Percentiles rank a stretch among this genome's conserved stretches.
Conservation (phyloP, 371 early-diverging fungal genomes). For the Circinella umbellata region DNA sequence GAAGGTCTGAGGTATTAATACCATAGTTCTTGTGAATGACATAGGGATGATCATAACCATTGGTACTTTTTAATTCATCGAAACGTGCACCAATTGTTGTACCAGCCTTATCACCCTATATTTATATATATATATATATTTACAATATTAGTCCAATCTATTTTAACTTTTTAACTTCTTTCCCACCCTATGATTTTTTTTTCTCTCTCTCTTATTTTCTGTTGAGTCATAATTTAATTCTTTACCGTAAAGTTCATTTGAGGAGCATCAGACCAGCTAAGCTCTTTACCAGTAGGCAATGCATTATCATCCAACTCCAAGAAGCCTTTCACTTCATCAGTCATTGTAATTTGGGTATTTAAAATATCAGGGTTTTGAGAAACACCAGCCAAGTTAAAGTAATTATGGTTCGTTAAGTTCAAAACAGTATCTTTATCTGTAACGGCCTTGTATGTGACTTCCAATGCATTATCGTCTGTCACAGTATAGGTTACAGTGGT, state of each 20-base stretch:
- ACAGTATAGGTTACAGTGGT: slow-evolving; percentile 50
- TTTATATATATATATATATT: neutral
- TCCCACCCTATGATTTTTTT: too few species aligned
- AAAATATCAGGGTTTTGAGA: slow-evolving; percentile 42
- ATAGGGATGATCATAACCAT: slow-evolving; percentile 72
- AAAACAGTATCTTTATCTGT: slow-evolving; percentile 39
- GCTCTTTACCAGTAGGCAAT: slow-evolving; percentile 69
- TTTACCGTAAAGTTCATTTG: slow-evolving; percentile 63
- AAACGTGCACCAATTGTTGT: slow-evolving; percentile 50
- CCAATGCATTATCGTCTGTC: slow-evolving; percentile 34
- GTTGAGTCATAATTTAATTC: too few species aligned
- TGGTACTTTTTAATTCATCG: slow-evolving; percentile 37
- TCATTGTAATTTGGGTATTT: slow-evolving; percentile 58
- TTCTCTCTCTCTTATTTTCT: too few species aligned
- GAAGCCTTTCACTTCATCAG: slow-evolving; percentile 49
- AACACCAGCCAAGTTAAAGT: slow-evolving; percentile 58
- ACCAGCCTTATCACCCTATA: slow-evolving; percentile 40
- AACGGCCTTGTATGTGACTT: slow-evolving; percentile 42
- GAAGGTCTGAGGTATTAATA: slow-evolving; percentile 39
- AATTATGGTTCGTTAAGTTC: slow-evolving; percentile 50
- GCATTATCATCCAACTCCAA: slow-evolving; percentile 58
- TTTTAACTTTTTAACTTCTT: neutral
- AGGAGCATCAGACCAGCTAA: slow-evolving; percentile 43
- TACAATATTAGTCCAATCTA: neutral
- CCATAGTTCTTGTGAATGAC: slow-evolving; percentile 49